Percentiles rank a stretch among this genome's conserved stretches.
Conservation (phyloP, 192 early-diverging fungal species). For the Anaeromyces robustus region DNA sequence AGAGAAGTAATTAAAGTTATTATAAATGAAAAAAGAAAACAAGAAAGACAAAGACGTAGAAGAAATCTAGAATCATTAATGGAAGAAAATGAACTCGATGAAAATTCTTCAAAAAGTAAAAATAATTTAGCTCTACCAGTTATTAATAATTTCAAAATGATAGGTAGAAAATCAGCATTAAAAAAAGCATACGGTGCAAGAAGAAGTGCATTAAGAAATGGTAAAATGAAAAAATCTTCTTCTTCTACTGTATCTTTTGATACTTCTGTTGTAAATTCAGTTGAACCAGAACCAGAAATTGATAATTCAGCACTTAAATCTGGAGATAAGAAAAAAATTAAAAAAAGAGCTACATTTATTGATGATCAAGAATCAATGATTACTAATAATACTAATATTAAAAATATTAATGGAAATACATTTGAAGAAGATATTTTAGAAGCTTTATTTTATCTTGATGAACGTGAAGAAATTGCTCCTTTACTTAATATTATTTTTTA, state of each 20-base stretch:
- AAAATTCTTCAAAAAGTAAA: not conserved
- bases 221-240: not conserved
- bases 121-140: not conserved
- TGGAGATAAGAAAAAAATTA: not conserved
- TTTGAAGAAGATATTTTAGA: not conserved
- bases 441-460: not conserved
- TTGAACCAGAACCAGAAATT: not conserved
- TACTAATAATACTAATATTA: not conserved
- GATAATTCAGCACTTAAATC: not conserved
- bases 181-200: not conserved
- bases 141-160: not conserved
- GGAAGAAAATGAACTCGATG: not conserved
- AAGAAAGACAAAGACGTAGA: not conserved
- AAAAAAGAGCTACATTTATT: not conserved
- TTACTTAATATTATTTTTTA: not conserved
- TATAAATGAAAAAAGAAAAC: not conserved
- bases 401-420: not conserved
- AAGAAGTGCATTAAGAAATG: not conserved
- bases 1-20: not conserved
- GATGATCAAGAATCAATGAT: not conserved
- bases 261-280: not conserved
- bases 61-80: not conserved
- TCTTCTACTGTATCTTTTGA: not conserved
- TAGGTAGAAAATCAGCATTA: not conserved
- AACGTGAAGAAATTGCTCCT: not conserved